Percentiles rank a stretch among this genome's conserved stretches.
These are phyloP conservation scores for Aspergillus neoniger DNA, from an alignment of 2,329 filamentous ascomycete genomes.

Conservation along the genomic window DNA sequence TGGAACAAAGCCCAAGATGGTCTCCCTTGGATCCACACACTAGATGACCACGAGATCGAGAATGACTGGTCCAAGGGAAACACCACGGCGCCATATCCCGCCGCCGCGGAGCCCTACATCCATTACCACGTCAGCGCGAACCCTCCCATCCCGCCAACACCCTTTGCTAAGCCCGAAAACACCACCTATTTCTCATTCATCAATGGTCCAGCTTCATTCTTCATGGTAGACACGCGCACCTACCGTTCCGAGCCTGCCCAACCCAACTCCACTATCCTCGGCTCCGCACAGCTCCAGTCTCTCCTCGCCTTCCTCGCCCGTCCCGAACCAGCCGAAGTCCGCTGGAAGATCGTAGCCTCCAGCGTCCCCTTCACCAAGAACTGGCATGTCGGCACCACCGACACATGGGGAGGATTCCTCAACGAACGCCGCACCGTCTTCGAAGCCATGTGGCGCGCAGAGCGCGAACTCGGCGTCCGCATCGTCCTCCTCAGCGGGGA, in stretches of 20 bases:
- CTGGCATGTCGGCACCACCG: constrained; percentile 82
- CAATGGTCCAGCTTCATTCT: constrained; percentile 89
- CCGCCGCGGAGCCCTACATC: constrained; percentile 80
- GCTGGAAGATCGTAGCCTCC: constrained; percentile 91
- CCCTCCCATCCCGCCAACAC: constrained; percentile 61
- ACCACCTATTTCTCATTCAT: constrained; percentile 87
- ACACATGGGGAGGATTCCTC: constrained; percentile 94
- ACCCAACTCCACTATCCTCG: constrained; percentile 82
- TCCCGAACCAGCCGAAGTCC: constrained; percentile 73
- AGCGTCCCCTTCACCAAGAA: constrained; percentile 97
- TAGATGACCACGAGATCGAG: constrained; percentile 94
- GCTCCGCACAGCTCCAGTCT: constrained; percentile 73
- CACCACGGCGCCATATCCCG: constrained; percentile 74
- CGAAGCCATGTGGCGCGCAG: constrained; percentile 88
- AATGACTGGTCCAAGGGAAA: constrained; percentile 86
- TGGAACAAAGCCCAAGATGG: constrained; percentile 68
- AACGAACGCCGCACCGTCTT: constrained; percentile 76
- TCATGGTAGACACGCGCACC: constrained; percentile 87
- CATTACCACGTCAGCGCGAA: constrained; percentile 86
- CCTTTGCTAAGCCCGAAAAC: constrained; percentile 56
- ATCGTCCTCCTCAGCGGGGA: constrained; percentile 87
- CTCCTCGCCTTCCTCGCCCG: constrained; percentile 74
- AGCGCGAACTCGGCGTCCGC: constrained; percentile 68
- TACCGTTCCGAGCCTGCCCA: constrained; percentile 64
- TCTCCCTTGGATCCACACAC: constrained; percentile 95